Base-by-base conservation (phyloP, 306 rosid species). In the Myrica gale region DNA sequence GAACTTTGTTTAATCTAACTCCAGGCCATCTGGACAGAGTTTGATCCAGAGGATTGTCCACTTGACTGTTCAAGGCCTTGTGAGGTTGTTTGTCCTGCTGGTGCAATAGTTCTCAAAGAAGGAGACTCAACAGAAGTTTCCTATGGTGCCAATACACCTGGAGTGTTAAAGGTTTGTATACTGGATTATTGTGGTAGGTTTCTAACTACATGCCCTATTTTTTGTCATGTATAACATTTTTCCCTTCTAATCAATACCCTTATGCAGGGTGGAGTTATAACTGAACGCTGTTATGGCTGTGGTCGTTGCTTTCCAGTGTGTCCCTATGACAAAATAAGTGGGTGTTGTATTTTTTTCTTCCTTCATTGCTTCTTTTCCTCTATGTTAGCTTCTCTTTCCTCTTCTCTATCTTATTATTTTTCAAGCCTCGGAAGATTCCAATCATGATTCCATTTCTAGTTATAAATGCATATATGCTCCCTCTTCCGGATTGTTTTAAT, bases 221-320 rank as follows among this genome's bases (percentile, higher is more conserved):
- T 68, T 42, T 73, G 16, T 68, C 32, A 7, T 42, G 75, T 37
- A 44, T 61, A 11, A 0, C 46, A 5, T 53, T 44, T 45, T 9
- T 0, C 8, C 32, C 50, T 62, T 32, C 12, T 39, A 47, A 11
- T 61, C 50, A 19, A 32, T 52, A 77, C 44, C 46, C 75, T 21
- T 32, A 16, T 85, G 79, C 91, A 91, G 97, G 92, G 82, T 1
- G 98, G 98, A 80, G 97, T 93, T 81, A 84, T 90, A 75, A 86
- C 94, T 0, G 98, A 93, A 56, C 96, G 98, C 47, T 93, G 98
- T 73, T 93, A 93, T 80, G 98, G 98, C 39, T 93, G 98, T 73
- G 97, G 98, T 39, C 97, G 96, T 44, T 93, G 98, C 87, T 81
- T 86, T 78, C 98, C 98, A n/a, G 84, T 91, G 73, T 93, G 98